Conservation (phyloP, 768 basidiomycete species). For the Trametes villosa region DNA sequence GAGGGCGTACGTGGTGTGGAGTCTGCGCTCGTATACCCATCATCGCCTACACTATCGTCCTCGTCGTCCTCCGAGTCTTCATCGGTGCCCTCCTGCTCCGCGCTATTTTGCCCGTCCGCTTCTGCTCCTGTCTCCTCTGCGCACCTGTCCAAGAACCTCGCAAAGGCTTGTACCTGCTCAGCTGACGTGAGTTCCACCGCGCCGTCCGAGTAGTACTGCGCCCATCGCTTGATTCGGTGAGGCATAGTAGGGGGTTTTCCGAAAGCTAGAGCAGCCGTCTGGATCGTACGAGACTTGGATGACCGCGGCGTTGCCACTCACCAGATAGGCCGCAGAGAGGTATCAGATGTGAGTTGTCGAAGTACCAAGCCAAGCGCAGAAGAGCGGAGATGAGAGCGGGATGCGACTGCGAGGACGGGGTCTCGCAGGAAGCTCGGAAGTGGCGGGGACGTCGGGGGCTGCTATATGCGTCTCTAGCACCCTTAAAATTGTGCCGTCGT, state of each 20-base stretch:
- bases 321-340: too few species aligned
- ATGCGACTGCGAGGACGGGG: too few species aligned
- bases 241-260: not conserved
- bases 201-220: not conserved
- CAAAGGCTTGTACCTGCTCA: not conserved
- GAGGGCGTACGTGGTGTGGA: slow-evolving; percentile 1
- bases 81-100: not conserved
- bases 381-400: too few species aligned
- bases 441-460: too few species aligned
- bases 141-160: not conserved
- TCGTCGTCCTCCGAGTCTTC: not conserved
- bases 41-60: not conserved
- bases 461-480: too few species aligned
- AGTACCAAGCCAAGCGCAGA: too few species aligned
- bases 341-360: too few species aligned
- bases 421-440: too few species aligned
- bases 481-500: too few species aligned
- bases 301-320: too few species aligned
- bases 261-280: too few species aligned
- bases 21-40: not conserved
- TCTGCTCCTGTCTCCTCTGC: not conserved
- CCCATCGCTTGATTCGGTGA: not conserved
- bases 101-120: not conserved
- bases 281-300: too few species aligned
- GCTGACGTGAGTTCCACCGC: not conserved